A percentile compares a stretch with the other conserved stretches of the same genome.
phyloP scores from a whole-genome alignment of 495 filamentous ascomycete species.

The Aspergillus mulundensis region DNA sequence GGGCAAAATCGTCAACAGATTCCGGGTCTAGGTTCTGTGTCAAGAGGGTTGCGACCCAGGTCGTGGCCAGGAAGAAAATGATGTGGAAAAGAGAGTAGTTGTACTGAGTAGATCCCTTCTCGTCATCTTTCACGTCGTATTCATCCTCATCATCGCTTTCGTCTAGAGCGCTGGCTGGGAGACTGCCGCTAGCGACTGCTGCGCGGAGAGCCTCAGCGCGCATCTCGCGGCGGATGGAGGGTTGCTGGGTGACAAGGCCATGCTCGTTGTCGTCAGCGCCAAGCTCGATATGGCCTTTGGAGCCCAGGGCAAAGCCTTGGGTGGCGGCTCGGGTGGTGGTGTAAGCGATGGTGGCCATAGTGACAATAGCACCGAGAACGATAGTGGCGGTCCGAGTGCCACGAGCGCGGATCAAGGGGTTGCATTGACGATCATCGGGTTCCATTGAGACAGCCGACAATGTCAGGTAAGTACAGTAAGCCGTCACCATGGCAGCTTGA shows the following conservation, averaged over 20 bases:
- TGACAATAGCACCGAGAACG: slow-evolving; percentile 87
- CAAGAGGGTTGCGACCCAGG: slow-evolving; percentile 90
- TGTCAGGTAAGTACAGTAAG: slow-evolving; percentile 98
- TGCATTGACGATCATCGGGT: slow-evolving; percentile 91
- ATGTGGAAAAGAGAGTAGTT: slow-evolving; percentile 95
- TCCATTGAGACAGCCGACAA: slow-evolving; percentile 99
- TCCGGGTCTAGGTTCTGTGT: slow-evolving; percentile 77
- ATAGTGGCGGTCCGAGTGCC: slow-evolving; percentile 88
- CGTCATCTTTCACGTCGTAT: slow-evolving; percentile 72
- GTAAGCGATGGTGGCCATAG: slow-evolving; percentile 95
- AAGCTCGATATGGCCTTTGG: slow-evolving; percentile 55
- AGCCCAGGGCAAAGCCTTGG: slow-evolving; percentile 80
- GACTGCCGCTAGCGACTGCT: slow-evolving; percentile 83
- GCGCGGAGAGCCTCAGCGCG: slow-evolving; percentile 84
- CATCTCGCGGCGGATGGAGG: slow-evolving; percentile 78
- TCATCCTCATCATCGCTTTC: slow-evolving; percentile 68
- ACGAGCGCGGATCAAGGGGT: slow-evolving; percentile 82
- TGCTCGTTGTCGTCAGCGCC: slow-evolving; percentile 72
- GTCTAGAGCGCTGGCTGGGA: slow-evolving; percentile 86
- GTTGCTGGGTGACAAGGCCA: slow-evolving; percentile 85
- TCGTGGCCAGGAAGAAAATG: slow-evolving; percentile 94
- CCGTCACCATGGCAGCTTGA: slow-evolving; percentile 93
- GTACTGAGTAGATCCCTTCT: slow-evolving; percentile 86
- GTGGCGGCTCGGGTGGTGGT: slow-evolving; percentile 96
- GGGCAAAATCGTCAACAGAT: slow-evolving; percentile 67